phyloP scores from a whole-genome alignment of 2,329 filamentous ascomycete species.

The Teratosphaeria epicoccoides region DNA sequence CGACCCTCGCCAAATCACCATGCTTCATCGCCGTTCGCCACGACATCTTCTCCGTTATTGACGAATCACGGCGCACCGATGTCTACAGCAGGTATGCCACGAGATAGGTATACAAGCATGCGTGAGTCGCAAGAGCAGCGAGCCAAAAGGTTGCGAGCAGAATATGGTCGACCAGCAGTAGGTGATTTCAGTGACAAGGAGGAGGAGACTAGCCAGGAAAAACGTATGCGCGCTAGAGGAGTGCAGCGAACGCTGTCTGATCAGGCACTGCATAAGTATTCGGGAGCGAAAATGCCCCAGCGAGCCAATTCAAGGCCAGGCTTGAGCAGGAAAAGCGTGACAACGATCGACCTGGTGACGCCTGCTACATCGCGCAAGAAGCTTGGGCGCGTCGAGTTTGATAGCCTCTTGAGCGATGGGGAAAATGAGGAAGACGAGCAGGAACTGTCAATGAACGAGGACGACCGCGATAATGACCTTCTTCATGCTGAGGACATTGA shows the following conservation, averaged over 20 bases:
- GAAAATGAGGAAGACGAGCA: slow-evolving; percentile 8
- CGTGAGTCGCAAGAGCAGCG: slow-evolving; percentile 34
- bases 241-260: slow-evolving; percentile 14
- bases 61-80: slow-evolving; percentile 18
- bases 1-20: slow-evolving; percentile 36
- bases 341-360: slow-evolving; percentile 22
- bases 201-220: slow-evolving; percentile 10
- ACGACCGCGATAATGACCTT: slow-evolving; percentile 9
- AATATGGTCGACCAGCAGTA: slow-evolving; percentile 8
- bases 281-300: slow-evolving; percentile 11
- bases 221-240: slow-evolving; percentile 6
- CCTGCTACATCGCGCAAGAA: slow-evolving; percentile 19
- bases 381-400: slow-evolving; percentile 9
- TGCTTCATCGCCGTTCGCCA: slow-evolving; percentile 26
- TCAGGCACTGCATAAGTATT: slow-evolving; percentile 11
- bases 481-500: slow-evolving; percentile 22
- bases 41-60: slow-evolving; percentile 30
- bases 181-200: slow-evolving; percentile 15
- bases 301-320: slow-evolving; percentile 4
- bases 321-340: slow-evolving; percentile 8
- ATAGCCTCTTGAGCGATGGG: slow-evolving; percentile 11
- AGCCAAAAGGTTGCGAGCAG: slow-evolving; percentile 13
- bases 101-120: slow-evolving; percentile 35
- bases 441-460: slow-evolving; percentile 7
- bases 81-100: slow-evolving; percentile 24